These are phyloP conservation scores for Colletotrichum liaoningense DNA, from an alignment of 2,329 filamentous ascomycete genomes.

Conservation along the genomic window DNA sequence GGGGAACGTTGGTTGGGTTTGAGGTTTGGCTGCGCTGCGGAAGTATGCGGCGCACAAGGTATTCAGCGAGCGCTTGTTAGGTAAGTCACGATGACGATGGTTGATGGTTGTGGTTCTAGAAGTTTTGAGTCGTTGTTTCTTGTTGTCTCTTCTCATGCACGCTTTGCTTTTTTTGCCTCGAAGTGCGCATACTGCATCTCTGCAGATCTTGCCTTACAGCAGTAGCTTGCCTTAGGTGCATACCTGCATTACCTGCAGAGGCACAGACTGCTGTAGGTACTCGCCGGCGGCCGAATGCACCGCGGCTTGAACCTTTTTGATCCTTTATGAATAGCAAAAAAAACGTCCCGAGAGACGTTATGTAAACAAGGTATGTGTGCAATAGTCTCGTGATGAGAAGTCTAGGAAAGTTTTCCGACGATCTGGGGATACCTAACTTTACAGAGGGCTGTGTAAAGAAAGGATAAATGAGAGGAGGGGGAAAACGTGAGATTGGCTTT, in stretches of 20 bases:
- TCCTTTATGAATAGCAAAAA: not conserved
- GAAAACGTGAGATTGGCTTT: conserved; percentile 6
- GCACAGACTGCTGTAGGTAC: no score
- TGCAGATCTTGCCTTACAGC: not conserved
- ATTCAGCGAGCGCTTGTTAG: not conserved
- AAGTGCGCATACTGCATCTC: no score
- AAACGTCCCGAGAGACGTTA: no score
- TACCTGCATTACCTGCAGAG: no score
- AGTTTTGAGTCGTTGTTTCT: not conserved
- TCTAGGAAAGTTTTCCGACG: not conserved
- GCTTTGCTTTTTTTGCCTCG: no score
- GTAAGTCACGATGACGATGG: not conserved
- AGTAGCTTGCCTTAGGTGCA: no score
- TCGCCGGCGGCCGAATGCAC: not conserved
- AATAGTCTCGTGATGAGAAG: not conserved
- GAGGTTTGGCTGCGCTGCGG: not conserved
- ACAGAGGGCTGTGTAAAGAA: not conserved
- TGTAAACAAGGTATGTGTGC: no score
- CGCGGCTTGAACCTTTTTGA: not conserved
- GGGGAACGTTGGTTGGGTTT: not conserved
- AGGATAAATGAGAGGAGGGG: not conserved
- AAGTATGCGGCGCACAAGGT: not conserved
- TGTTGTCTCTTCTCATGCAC: not conserved
- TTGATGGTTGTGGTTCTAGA: conserved; percentile 15
- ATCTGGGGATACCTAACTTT: not conserved